Evolutionary conservation across 164 flowering plant species (phyloP).

Genomic region (Annona squamosa): DNA sequence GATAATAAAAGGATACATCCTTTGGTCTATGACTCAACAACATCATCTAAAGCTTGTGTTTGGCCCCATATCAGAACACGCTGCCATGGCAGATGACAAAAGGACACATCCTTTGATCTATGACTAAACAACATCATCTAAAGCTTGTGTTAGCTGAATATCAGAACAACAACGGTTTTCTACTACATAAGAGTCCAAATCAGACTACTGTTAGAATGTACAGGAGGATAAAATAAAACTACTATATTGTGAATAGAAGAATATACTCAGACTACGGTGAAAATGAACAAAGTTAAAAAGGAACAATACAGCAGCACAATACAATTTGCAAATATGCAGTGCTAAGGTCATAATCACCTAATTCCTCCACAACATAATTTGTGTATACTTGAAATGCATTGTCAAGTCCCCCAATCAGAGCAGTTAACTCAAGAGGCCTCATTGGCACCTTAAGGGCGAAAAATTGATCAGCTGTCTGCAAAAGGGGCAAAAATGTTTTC

Average conservation of each 20-base stretch:
- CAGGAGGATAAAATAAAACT: too few species aligned
- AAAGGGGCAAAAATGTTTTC: not conserved
- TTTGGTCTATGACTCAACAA: too few species aligned
- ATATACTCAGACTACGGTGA: not conserved
- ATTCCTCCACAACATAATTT: constrained; percentile 45
- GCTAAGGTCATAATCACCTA: constrained; percentile 44
- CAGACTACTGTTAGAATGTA: too few species aligned
- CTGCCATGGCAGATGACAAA: too few species aligned
- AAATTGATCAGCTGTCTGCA: constrained; percentile 94
- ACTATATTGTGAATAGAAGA: not conserved
- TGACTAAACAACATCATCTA: too few species aligned
- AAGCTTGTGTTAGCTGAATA: too few species aligned
- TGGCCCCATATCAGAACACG: too few species aligned
- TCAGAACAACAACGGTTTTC: too few species aligned
- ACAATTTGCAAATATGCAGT: not conserved
- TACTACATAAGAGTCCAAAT: too few species aligned
- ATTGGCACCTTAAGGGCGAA: constrained; percentile 85
- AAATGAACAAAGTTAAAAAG: not conserved
- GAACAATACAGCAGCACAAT: not conserved
- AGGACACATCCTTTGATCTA: too few species aligned
- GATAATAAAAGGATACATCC: too few species aligned
- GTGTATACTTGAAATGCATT: constrained; percentile 91
- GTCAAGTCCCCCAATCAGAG: constrained; percentile 81
- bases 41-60: too few species aligned
- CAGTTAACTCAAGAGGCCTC: constrained; percentile 62